A percentile compares a stretch with the other conserved stretches of the same genome.
These are phyloP conservation scores for Logfia minima DNA, from an alignment of 129 eudicot genomes.

Conservation along the genomic window DNA sequence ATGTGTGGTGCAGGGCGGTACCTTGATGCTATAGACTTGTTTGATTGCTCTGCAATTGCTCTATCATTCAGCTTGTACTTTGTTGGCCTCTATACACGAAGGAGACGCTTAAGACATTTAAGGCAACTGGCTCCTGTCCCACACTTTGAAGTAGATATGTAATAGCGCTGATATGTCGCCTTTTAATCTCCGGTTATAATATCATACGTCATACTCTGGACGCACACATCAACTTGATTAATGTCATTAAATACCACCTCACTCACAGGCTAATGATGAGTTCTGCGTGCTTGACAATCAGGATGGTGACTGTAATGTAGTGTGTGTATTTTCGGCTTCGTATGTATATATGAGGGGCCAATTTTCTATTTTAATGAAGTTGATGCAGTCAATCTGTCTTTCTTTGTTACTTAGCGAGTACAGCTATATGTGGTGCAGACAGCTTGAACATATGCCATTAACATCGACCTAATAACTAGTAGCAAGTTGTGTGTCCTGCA, in stretches of 20 bases:
- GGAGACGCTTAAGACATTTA: conserved; percentile 42
- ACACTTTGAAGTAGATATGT: conserved; percentile 21
- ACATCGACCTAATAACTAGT: too few relatives aligned
- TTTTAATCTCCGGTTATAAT: background rate
- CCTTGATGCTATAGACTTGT: conserved; percentile 51
- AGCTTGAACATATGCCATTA: too few relatives aligned
- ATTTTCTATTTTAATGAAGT: background rate
- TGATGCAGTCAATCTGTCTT: too few relatives aligned
- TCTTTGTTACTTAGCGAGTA: too few relatives aligned
- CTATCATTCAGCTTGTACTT: conserved; percentile 46
- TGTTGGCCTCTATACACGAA: conserved; percentile 46
- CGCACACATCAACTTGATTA: background rate
- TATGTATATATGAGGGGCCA: conserved; percentile 4
- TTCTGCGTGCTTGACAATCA: background rate
- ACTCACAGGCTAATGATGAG: background rate
- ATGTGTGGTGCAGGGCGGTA: conserved; percentile 34
- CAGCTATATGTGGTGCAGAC: too few relatives aligned
- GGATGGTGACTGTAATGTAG: background rate
- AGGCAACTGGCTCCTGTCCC: conserved; percentile 47
- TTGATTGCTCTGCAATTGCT: conserved; percentile 52
- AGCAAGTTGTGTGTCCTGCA: too few relatives aligned
- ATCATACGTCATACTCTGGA: background rate
- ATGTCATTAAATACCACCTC: background rate
- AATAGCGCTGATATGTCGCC: background rate
- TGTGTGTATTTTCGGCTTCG: background rate